Percentiles rank a stretch among this genome's conserved stretches.
phyloP scores from a whole-genome alignment of 306 rosid species.

The Vigna hirtella region DNA sequence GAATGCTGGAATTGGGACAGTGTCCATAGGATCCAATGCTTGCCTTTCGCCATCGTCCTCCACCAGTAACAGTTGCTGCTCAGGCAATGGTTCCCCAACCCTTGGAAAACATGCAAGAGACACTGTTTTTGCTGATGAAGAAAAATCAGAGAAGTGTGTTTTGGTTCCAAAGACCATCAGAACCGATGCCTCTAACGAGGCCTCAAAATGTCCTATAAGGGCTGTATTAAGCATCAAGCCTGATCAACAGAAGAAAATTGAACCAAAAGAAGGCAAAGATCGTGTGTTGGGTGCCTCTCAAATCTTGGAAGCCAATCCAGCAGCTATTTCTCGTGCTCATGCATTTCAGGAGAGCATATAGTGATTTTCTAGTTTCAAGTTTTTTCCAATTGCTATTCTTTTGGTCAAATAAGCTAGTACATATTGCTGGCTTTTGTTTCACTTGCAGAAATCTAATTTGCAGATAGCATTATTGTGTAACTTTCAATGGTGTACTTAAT shows the following conservation, averaged over 20 bases:
- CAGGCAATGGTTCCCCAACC: slow-evolving; percentile 52
- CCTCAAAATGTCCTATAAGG: slow-evolving; percentile 53
- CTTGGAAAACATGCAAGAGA: slow-evolving; percentile 73
- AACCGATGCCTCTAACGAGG: slow-evolving; percentile 54
- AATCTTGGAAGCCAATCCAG: slow-evolving; percentile 56
- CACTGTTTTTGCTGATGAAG: slow-evolving; percentile 45
- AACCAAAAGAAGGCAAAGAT: slow-evolving; percentile 49
- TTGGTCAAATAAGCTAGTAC: slow-evolving; percentile 40
- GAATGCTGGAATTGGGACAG: slow-evolving; percentile 45
- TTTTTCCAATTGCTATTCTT: slow-evolving; percentile 41
- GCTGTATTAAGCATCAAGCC: slow-evolving; percentile 47
- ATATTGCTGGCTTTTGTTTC: slow-evolving; percentile 44
- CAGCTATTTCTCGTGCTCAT: slow-evolving; percentile 48
- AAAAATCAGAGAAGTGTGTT: slow-evolving; percentile 50
- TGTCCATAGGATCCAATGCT: slow-evolving; percentile 51
- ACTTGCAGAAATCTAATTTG: slow-evolving; percentile 32
- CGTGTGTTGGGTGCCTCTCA: slow-evolving; percentile 46
- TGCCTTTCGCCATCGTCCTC: slow-evolving; percentile 57
- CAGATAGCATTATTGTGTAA: slow-evolving; percentile 29
- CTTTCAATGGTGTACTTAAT: slow-evolving; percentile 40
- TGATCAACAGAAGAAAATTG: slow-evolving; percentile 28
- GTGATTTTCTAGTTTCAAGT: slow-evolving; percentile 34
- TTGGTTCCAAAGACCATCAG: slow-evolving; percentile 60
- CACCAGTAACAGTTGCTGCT: slow-evolving; percentile 53
- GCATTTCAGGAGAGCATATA: slow-evolving; percentile 50